Percentiles rank a stretch among this genome's conserved stretches.
phyloP scores from a whole-genome alignment of 2,329 filamentous ascomycete species.

The Trichoderma guizhouense region DNA sequence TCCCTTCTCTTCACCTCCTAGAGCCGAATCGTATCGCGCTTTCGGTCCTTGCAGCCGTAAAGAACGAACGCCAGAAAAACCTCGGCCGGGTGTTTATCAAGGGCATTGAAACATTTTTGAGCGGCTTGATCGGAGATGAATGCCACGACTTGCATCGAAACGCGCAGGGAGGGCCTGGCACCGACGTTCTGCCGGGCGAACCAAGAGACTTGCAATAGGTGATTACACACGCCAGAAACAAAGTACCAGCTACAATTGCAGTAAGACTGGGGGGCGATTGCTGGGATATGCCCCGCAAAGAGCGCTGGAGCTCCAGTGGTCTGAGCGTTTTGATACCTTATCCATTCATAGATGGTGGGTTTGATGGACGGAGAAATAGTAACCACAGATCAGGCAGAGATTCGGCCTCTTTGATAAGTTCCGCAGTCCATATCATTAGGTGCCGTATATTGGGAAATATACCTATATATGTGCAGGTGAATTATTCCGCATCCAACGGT shows the following conservation, averaged over 20 bases:
- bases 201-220: not conserved
- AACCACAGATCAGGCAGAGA: not conserved
- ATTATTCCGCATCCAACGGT: not conserved
- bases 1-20: not conserved
- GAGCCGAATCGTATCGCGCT: not conserved
- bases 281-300: constrained; percentile 6
- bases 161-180: not conserved
- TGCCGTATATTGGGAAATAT: not conserved
- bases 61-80: constrained; percentile 7
- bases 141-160: constrained; percentile 6
- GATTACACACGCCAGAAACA: not conserved
- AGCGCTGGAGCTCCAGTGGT: not conserved
- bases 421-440: not conserved
- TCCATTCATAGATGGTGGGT: not conserved
- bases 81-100: not conserved
- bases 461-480: not conserved
- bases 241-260: not conserved
- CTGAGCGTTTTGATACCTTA: not conserved
- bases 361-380: not conserved
- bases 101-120: constrained; percentile 7
- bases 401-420: not conserved
- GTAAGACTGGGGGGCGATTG: not conserved
- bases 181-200: constrained; percentile 19
- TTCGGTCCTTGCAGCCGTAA: not conserved
- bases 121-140: constrained; percentile 19